Evolutionary conservation across 768 basidiomycete species (phyloP).

Genomic region (Podaxis sp.): DNA sequence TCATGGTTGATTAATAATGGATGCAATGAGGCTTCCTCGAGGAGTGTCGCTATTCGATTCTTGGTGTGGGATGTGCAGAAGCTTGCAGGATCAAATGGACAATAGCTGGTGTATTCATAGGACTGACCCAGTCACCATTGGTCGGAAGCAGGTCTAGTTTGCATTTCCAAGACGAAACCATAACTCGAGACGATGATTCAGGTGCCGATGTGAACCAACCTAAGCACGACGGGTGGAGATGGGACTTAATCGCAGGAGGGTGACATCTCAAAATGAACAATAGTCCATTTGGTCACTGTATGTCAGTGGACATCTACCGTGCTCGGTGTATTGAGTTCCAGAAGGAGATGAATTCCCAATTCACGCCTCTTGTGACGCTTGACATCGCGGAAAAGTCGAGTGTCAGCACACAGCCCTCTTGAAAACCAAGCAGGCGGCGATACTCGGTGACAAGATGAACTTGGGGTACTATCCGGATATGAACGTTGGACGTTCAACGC

Average conservation of each 20-base stretch:
- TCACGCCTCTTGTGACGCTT: background rate
- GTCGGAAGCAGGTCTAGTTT: background rate
- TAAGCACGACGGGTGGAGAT: too few species aligned
- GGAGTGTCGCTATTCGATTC: background rate
- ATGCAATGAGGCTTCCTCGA: conserved; percentile 3
- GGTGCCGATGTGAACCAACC: too few species aligned
- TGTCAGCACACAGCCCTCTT: background rate
- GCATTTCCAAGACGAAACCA: too few species aligned
- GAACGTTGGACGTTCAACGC: too few species aligned
- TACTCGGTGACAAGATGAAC: too few species aligned
- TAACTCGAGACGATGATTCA: too few species aligned
- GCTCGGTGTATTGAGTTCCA: background rate
- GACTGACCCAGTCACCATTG: background rate
- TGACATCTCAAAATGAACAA: too few species aligned
- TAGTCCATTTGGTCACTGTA: background rate
- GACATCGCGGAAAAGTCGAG: too few species aligned
- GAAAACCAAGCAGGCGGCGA: background rate
- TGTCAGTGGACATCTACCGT: background rate
- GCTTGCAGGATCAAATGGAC: background rate
- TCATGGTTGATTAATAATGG: conserved; percentile 4
- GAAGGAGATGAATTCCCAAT: background rate
- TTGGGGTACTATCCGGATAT: too few species aligned
- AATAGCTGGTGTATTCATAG: background rate
- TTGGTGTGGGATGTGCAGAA: background rate
- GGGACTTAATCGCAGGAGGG: too few species aligned